A percentile compares a stretch with the other conserved stretches of the same genome.
Evolutionary conservation across 2,329 filamentous ascomycete species (phyloP).

Genomic region (Alternaria arborescens): DNA sequence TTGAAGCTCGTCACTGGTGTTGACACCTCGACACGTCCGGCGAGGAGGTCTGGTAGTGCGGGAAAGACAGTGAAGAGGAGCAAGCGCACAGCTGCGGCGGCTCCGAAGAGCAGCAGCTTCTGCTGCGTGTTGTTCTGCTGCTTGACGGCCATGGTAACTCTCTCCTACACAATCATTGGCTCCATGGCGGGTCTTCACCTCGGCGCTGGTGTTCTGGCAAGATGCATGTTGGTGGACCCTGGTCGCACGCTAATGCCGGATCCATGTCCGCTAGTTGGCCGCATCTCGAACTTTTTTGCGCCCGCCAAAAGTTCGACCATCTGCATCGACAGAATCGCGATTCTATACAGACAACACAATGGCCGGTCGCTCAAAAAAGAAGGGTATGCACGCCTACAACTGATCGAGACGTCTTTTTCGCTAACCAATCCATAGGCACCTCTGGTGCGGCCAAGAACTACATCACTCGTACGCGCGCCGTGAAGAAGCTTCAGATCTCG

Average conservation of each 20-base stretch:
- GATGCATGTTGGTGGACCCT: conserved; percentile 21
- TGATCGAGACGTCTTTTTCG: neutral
- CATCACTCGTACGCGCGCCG: conserved; percentile 94
- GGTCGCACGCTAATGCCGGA: conserved; percentile 31
- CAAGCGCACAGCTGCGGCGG: conserved; percentile 80
- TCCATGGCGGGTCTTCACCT: conserved; percentile 21
- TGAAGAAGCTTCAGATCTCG: conserved; percentile 97
- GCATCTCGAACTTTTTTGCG: conserved; percentile 47
- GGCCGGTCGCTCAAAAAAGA: conserved; percentile 60
- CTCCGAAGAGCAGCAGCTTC: conserved; percentile 74
- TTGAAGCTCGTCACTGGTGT: conserved; percentile 99
- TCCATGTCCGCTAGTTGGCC: conserved; percentile 29
- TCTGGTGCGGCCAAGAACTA: conserved; percentile 97
- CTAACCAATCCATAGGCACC: conserved; percentile 64
- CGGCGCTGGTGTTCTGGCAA: conserved; percentile 16
- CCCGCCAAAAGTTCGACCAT: conserved; percentile 20
- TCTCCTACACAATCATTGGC: conserved; percentile 12
- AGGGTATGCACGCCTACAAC: conserved; percentile 62
- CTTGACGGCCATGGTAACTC: conserved; percentile 53
- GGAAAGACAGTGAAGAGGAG: conserved; percentile 84
- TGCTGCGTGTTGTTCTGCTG: conserved; percentile 61
- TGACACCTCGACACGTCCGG: conserved; percentile 92
- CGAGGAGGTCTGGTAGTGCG: conserved; percentile 82
- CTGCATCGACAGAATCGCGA: conserved; percentile 14
- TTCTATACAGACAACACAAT: conserved; percentile 31